A percentile compares a stretch with the other conserved stretches of the same genome.
Evolutionary conservation across 805 yeast species (phyloP).

Genomic region (Starmerella apicola): DNA sequence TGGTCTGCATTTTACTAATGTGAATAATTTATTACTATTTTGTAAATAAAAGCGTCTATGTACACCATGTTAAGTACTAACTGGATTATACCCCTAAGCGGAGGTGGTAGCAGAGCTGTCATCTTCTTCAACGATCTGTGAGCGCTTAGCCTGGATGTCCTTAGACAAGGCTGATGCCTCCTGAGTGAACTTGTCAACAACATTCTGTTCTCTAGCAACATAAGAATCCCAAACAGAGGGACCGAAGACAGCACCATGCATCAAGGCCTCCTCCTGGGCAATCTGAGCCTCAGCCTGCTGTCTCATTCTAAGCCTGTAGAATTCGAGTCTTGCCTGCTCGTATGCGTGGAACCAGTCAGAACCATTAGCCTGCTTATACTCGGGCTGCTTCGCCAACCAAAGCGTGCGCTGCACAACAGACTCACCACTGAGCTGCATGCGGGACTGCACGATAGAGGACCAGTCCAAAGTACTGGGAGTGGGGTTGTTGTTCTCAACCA

Average conservation of each 20-base stretch:
- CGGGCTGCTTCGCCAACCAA: slow-evolving; percentile 35
- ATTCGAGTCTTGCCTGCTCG: slow-evolving; percentile 77
- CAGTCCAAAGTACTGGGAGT: slow-evolving; percentile 41
- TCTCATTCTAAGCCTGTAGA: slow-evolving; percentile 72
- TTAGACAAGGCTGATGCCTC: slow-evolving; percentile 57
- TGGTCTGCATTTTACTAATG: slow-evolving; percentile 29
- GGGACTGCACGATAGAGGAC: slow-evolving; percentile 61
- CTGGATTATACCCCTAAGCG: not conserved
- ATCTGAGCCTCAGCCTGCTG: slow-evolving; percentile 64
- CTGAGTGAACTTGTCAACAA: slow-evolving; percentile 59
- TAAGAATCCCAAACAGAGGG: slow-evolving; percentile 54
- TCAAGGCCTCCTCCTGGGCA: slow-evolving; percentile 66
- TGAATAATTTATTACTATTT: too few species aligned
- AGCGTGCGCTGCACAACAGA: slow-evolving; percentile 66
- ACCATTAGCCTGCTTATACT: slow-evolving; percentile 17
- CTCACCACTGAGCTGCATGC: slow-evolving; percentile 78
- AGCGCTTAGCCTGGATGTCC: slow-evolving; percentile 20
- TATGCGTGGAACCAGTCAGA: slow-evolving; percentile 46
- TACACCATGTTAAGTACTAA: not conserved
- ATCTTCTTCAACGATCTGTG: slow-evolving; percentile 22
- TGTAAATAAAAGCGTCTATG: not conserved
- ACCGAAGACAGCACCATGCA: slow-evolving; percentile 72
- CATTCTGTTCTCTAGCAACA: slow-evolving; percentile 54
- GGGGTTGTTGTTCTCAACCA: slow-evolving; percentile 51
- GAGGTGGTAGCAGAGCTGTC: slow-evolving; percentile 14